Base-by-base conservation (phyloP, 1,284 basidiomycete genomes). In the Leccinum glutinopallens region DNA sequence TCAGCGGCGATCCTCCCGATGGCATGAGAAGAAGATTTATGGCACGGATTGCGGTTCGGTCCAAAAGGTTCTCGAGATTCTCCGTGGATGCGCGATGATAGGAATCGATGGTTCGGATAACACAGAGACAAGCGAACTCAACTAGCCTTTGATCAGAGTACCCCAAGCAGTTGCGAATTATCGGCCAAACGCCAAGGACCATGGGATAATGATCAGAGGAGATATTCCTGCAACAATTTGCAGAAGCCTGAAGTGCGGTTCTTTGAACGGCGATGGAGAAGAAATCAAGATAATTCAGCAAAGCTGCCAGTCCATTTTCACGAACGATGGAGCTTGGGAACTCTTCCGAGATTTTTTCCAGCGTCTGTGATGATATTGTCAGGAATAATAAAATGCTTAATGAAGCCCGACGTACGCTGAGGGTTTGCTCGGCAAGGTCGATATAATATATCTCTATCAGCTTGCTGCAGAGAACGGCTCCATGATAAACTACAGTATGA, bases 331-430 rank as follows among this genome's bases (percentile, higher is more conserved):
- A 88, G 65, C 92, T 92, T 1, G 96, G 96, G 71, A 95, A 94
- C 77, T 97, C 96, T 75, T 96, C 93, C 2, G 95, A 96, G 55
- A 98, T 96, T 80, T 98, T 98, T 80, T 97, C 95, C 80, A 98
- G 83, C 0, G 96, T 98, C 95, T 97, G 70, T 61, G 57, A 65
- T 63, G 69, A 65, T 64, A 68, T 69, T 35, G 70, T 75, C 68
- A 73, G 71, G 33, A 61, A 63, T 96, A 32, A 32, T 7, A 32
- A 32, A 32, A 32, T 7, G 29, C 29, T 7, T 32, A 32, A 7
- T 32, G 29, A 32, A 32, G 29, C 29, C 29, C 29, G 7, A 32
- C 29, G 29, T 32, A 32, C 29, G 29, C 29, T 32, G 29, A 32
- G 7, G 29, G 29, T 32, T 32, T 32, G 29, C 29, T 32, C 29